phyloP scores from a whole-genome alignment of 768 basidiomycete species.

The Gloeopeniophorella convolvens region DNA sequence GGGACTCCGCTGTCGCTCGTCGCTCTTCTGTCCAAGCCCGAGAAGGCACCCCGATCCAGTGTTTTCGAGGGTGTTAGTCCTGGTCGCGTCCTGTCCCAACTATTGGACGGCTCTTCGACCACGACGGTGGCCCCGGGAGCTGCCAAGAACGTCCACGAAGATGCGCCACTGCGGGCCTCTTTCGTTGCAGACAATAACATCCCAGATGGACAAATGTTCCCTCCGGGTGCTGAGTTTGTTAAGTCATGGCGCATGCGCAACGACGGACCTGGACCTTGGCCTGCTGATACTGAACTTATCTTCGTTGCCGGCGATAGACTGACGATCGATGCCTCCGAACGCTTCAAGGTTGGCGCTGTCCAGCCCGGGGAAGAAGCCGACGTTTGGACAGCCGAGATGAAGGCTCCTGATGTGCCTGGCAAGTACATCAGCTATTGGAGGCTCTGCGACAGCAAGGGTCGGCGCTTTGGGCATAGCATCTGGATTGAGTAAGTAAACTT shows the following conservation, averaged over 20 bases:
- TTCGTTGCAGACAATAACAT: conserved; percentile 67
- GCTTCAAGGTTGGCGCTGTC: conserved; percentile 49
- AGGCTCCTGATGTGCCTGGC: conserved; percentile 72
- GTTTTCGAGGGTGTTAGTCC: conserved; percentile 12
- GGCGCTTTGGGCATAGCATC: conserved; percentile 63
- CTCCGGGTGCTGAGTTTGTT: conserved; percentile 79
- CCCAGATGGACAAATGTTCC: conserved; percentile 67
- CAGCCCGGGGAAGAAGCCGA: conserved; percentile 53
- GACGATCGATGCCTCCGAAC: conserved; percentile 29
- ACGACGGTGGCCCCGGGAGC: conserved; percentile 1
- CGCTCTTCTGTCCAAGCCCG: conserved; percentile 13
- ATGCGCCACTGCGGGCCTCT: conserved; percentile 39
- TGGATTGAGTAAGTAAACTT: conserved; percentile 66
- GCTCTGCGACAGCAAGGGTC: conserved; percentile 49
- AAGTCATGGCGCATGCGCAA: conserved; percentile 79
- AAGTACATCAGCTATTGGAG: conserved; percentile 76
- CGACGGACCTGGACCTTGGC: conserved; percentile 58
- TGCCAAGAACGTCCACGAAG: conserved; percentile 2
- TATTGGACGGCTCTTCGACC: conserved; percentile 12
- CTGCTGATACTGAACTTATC: conserved; percentile 55
- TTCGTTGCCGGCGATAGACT: conserved; percentile 70
- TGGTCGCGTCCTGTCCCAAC: conserved; percentile 13
- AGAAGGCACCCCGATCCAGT: conserved; percentile 6
- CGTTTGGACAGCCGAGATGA: conserved; percentile 68
- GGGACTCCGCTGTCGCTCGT: conserved; percentile 10